Percentiles rank a stretch among this genome's conserved stretches.
Conservation (phyloP, 2,329 filamentous ascomycete genomes). For the Penicillium digitatum region DNA sequence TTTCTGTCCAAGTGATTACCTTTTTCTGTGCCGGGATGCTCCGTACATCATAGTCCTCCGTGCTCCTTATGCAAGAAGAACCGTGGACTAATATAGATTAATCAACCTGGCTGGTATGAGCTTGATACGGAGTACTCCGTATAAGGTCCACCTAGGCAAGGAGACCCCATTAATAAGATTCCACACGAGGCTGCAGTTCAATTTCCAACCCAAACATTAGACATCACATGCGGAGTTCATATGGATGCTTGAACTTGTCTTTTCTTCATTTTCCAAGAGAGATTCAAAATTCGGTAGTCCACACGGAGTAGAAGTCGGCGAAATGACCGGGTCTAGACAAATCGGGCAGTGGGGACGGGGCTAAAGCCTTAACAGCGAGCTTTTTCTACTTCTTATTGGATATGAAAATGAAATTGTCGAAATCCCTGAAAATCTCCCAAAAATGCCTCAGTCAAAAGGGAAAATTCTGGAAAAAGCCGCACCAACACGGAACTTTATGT, state of each 20-base stretch:
- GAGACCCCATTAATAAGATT: not conserved
- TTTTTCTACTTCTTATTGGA: not conserved
- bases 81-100: not conserved
- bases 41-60: not conserved
- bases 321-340: not conserved
- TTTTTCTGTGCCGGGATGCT: not conserved
- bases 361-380: not conserved
- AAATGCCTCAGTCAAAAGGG: conserved; percentile 2
- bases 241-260: not conserved
- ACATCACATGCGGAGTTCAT: not conserved
- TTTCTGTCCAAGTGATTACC: not conserved
- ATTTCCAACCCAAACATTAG: not conserved
- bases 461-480: conserved; percentile 3
- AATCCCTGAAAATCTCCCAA: not conserved
- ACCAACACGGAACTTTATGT: not conserved
- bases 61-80: not conserved
- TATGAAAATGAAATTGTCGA: not conserved
- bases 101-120: not conserved
- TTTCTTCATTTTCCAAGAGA: not conserved
- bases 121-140: not conserved
- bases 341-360: conserved; percentile 3
- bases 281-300: not conserved
- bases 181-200: not conserved
- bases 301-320: not conserved
- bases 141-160: not conserved